Percentiles rank a stretch among this genome's conserved stretches.
Conservation (phyloP, 495 filamentous ascomycete genomes). For the Penicillium bialowiezense region DNA sequence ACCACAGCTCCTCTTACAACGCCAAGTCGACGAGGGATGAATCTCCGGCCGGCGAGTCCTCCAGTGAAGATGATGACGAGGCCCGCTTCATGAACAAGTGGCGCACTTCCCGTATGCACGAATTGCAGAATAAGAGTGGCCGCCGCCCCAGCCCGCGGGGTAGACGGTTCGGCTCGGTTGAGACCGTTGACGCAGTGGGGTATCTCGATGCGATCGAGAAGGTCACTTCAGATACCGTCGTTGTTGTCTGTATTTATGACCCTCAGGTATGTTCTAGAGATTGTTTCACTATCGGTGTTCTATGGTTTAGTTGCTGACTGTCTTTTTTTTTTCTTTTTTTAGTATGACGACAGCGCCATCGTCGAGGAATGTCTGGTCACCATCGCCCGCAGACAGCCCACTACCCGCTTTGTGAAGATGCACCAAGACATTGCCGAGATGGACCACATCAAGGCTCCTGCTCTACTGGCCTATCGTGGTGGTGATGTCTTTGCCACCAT, state of each 20-base stretch:
- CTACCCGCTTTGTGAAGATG: conserved; percentile 84
- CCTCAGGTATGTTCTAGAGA: conserved; percentile 80
- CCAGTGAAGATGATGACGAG: conserved; percentile 68
- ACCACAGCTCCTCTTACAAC: conserved; percentile 20
- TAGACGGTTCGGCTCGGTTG: conserved; percentile 71
- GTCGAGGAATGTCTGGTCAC: conserved; percentile 74
- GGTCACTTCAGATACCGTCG: conserved; percentile 72
- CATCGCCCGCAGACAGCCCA: conserved; percentile 64
- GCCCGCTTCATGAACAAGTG: conserved; percentile 72
- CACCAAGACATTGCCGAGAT: conserved; percentile 94
- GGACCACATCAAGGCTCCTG: conserved; percentile 83
- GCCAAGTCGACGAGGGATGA: conserved; percentile 42
- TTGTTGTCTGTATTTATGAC: conserved; percentile 95
- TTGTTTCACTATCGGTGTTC: background rate
- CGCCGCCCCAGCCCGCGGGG: conserved; percentile 63
- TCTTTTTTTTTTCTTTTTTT: background rate
- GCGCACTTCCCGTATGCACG: conserved; percentile 72
- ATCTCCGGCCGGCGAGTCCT: conserved; percentile 28
- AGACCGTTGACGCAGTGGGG: conserved; percentile 82
- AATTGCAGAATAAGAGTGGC: conserved; percentile 62
- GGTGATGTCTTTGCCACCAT: conserved; percentile 90
- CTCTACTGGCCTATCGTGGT: conserved; percentile 81
- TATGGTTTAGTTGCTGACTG: conserved; percentile 14
- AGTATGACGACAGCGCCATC: conserved; percentile 72
- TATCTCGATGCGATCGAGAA: conserved; percentile 96